Base-by-base conservation (phyloP, 2,329 filamentous ascomycete genomes). In the Sarocladium strictum region DNA sequence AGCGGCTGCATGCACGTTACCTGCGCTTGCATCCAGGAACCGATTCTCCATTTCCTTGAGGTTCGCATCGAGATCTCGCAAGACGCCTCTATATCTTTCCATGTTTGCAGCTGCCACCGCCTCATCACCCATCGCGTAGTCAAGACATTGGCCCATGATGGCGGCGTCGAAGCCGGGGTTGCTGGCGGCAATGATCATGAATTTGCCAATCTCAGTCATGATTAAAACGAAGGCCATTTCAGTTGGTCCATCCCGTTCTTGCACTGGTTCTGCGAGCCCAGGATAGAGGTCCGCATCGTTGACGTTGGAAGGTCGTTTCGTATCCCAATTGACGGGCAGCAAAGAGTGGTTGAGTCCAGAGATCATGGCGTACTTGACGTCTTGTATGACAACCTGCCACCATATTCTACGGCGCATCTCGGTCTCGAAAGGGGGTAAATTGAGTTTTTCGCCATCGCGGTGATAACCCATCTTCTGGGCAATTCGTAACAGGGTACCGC, bases 381-480 rank as follows among this genome's bases (percentile, higher is more conserved):
- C 82, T 53, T 81, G 71, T 54, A 84, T 70, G 50, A 83, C 72
- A 24, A 86, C 76, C 62, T 82, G 77, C 83, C 82, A 85, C 84
- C 84, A 88, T 19, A 87, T 72, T 6, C 85, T 74, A 41, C 84
- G 72, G n/a, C 84, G 76, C 74, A 87, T 86, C 63, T 88, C 83
- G 2, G 79, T 79, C 61, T 87, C 83, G 60, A 86, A 85, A 0
- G 83, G 80, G 0, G 77, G 72, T 2, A 86, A 70, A 1, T 77
- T 77, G 5, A 84, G 70, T 17, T 69, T 65, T 56, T 78, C 76
- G 33, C 82, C 83, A 56, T 87, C 84, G 12, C 80, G 76, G 57
- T 87, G 83, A 49, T 87, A 73, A 1, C 85, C 85, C 75, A 87
- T 84, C 62, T 84, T 84, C 63, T 86, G 80, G 1, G 83, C 84